Evolutionary conservation across 768 basidiomycete genomes (phyloP).

Genomic region (Leccinum uliginosum): DNA sequence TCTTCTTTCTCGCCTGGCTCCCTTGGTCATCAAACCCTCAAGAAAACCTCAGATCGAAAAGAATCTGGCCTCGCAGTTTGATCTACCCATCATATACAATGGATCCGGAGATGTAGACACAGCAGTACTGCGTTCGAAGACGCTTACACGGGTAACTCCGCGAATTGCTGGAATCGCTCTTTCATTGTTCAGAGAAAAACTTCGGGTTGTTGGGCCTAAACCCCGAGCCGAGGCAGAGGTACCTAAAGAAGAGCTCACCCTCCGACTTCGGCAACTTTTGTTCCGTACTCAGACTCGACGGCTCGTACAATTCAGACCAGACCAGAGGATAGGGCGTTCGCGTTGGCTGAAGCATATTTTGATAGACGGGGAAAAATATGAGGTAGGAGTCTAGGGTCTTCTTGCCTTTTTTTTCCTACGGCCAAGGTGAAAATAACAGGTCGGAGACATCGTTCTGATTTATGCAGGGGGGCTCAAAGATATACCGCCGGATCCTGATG

Average conservation of each 20-base stretch:
- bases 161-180: conserved; percentile 48
- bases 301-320: conserved; percentile 17
- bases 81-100: conserved; percentile 6
- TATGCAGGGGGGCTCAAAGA: conserved; percentile 32
- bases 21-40: conserved; percentile 11
- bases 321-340: conserved; percentile 34
- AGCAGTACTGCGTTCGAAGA: conserved; percentile 54
- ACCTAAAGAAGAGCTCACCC: conserved; percentile 8
- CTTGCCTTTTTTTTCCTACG: not conserved
- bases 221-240: conserved; percentile 19
- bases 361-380: conserved; percentile 42
- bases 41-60: conserved; percentile 1
- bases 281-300: conserved; percentile 13
- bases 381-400: conserved; percentile 29
- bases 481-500: conserved; percentile 32
- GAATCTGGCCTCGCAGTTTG: not conserved
- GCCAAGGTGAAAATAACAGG: conserved; percentile 33
- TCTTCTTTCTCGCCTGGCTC: conserved; percentile 13
- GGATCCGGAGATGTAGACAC: conserved; percentile 46
- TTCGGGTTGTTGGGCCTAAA: conserved; percentile 50
- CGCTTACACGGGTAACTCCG: conserved; percentile 59
- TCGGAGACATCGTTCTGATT: conserved; percentile 60
- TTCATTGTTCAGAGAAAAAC: conserved; percentile 49
- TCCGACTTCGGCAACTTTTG: conserved; percentile 22
- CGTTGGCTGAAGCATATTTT: conserved; percentile 36